Conservation (phyloP, 2,329 filamentous ascomycete species). For the Anisogramma anomala region DNA sequence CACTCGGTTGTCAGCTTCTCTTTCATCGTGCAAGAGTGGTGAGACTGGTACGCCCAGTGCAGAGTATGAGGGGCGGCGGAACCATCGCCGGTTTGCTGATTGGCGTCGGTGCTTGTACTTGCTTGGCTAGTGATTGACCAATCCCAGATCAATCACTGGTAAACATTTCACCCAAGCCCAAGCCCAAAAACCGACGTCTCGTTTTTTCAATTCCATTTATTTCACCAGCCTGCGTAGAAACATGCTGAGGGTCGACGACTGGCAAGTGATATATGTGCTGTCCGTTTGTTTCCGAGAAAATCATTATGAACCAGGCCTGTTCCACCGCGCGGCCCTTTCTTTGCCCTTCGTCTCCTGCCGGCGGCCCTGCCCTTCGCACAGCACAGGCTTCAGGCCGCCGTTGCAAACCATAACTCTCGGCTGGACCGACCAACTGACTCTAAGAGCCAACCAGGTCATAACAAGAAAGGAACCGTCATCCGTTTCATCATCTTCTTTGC, state of each 20-base stretch:
- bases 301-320: constrained; percentile 12
- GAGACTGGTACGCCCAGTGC: too few relatives aligned
- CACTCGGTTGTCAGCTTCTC: too few relatives aligned
- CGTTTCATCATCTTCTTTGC: background rate
- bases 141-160: too few relatives aligned
- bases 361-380: background rate
- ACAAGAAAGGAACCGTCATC: background rate
- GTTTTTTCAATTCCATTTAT: background rate
- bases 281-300: constrained; percentile 12
- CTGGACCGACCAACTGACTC: background rate
- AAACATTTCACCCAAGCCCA: too few relatives aligned
- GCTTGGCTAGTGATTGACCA: too few relatives aligned
- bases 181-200: too few relatives aligned
- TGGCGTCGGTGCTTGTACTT: too few relatives aligned
- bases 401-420: too few relatives aligned
- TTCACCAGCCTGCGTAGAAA: background rate
- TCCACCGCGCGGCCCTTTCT: background rate
- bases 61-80: too few relatives aligned
- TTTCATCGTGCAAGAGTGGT: too few relatives aligned
- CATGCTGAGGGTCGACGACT: constrained; percentile 5
- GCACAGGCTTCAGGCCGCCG: too few relatives aligned
- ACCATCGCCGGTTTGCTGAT: too few relatives aligned
- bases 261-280: constrained; percentile 15
- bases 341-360: background rate
- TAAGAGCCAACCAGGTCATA: background rate